Percentiles rank a stretch among this genome's conserved stretches.
Evolutionary conservation across 148 eudicot genomes (phyloP).

Genomic region (Fallopia convolvulus): DNA sequence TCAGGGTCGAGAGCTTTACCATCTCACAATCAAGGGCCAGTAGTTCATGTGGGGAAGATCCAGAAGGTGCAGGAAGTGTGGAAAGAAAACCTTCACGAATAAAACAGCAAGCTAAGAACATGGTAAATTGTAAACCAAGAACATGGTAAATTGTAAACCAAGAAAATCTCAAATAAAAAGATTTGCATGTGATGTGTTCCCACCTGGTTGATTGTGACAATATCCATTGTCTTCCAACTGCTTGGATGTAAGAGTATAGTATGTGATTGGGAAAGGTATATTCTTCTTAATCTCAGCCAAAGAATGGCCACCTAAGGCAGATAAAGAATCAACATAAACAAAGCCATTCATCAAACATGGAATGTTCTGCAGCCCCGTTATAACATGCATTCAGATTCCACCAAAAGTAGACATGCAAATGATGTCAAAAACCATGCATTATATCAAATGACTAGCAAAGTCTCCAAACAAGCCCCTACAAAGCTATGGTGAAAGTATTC

Average conservation of each 20-base stretch:
- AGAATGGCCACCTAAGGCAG: slow-evolving; percentile 22
- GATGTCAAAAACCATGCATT: background rate
- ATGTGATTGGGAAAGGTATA: slow-evolving; percentile 71
- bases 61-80: slow-evolving; percentile 61
- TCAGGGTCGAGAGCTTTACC: slow-evolving; percentile 35
- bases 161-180: background rate
- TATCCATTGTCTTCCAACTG: slow-evolving; percentile 90
- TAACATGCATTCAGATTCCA: background rate
- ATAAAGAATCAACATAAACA: background rate
- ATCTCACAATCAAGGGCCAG: slow-evolving; percentile 85
- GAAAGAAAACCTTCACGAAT: slow-evolving; percentile 62
- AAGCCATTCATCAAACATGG: background rate
- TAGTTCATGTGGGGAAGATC: slow-evolving; percentile 39
- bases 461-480: background rate
- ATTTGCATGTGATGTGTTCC: slow-evolving; percentile 1
- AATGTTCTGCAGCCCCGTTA: background rate
- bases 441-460: background rate
- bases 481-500: background rate
- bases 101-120: background rate
- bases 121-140: background rate
- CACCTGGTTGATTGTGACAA: slow-evolving; percentile 56
- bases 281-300: slow-evolving; percentile 38
- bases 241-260: slow-evolving; percentile 72
- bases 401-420: background rate
- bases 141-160: background rate